phyloP scores from a whole-genome alignment of 2,329 filamentous ascomycete species.

The Penicillium sp. region DNA sequence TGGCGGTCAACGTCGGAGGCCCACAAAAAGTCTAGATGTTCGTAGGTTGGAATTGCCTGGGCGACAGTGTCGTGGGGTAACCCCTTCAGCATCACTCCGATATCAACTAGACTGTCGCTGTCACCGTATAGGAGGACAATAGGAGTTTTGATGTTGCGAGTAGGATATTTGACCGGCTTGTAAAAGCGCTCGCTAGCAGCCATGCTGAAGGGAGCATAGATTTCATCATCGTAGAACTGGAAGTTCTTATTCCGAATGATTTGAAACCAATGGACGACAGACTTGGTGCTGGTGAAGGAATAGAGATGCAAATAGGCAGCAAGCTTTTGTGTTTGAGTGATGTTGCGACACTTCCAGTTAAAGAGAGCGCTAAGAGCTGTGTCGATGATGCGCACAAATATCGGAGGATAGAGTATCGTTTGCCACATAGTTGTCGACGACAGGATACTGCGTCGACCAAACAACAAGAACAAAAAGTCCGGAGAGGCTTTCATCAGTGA shows the following conservation, averaged over 20 bases:
- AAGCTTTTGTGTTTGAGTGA: slow-evolving; percentile 81
- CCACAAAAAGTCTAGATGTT: slow-evolving; percentile 97
- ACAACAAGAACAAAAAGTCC: slow-evolving; percentile 86
- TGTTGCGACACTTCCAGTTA: slow-evolving; percentile 83
- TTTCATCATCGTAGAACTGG: slow-evolving; percentile 97
- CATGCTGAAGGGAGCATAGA: slow-evolving; percentile 71
- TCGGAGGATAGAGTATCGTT: slow-evolving; percentile 86
- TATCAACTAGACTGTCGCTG: slow-evolving; percentile 90
- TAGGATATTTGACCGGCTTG: slow-evolving; percentile 94
- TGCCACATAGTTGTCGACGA: slow-evolving; percentile 97
- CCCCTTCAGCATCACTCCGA: slow-evolving; percentile 86
- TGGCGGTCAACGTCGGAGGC: slow-evolving; percentile 76
- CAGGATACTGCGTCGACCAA: slow-evolving; percentile 86
- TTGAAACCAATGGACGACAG: slow-evolving; percentile 98
- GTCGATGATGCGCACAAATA: slow-evolving; percentile 88
- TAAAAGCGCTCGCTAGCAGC: slow-evolving; percentile 78
- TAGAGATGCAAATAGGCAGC: slow-evolving; percentile 95
- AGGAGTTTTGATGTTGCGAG: slow-evolving; percentile 93
- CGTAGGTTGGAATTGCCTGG: slow-evolving; percentile 85
- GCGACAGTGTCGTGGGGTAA: slow-evolving; percentile 81
- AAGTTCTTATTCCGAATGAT: slow-evolving; percentile 96
- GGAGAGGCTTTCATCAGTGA: slow-evolving; percentile 91
- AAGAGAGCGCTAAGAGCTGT: slow-evolving; percentile 78
- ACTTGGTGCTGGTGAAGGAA: slow-evolving; percentile 95
- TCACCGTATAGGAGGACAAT: slow-evolving; percentile 92